Evolutionary conservation across 345 rosid species (phyloP).

Genomic region (Salix caprea): DNA sequence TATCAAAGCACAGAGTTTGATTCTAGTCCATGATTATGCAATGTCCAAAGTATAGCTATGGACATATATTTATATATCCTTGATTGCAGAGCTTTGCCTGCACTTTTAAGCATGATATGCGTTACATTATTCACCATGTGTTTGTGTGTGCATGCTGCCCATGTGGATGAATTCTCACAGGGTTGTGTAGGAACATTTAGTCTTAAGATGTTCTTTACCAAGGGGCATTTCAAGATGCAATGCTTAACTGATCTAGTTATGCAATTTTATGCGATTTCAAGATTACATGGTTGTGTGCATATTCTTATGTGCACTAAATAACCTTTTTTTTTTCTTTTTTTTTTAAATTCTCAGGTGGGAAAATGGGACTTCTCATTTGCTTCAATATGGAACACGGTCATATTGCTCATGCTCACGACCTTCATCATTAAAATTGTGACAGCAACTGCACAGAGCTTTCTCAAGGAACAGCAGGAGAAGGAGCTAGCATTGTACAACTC

Average conservation of each 20-base stretch:
- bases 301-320: neutral
- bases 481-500: constrained; percentile 26
- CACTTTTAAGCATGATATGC: neutral
- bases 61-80: neutral
- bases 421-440: constrained; percentile 73
- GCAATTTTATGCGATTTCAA: neutral
- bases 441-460: constrained; percentile 68
- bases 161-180: neutral
- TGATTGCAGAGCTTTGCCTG: neutral
- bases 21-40: neutral
- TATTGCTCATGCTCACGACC: constrained; percentile 92
- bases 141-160: neutral
- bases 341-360: constrained; percentile 40
- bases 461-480: constrained; percentile 67
- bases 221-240: neutral
- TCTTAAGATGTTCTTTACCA: neutral
- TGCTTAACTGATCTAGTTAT: neutral
- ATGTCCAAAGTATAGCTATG: neutral
- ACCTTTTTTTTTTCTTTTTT: neutral
- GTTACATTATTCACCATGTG: neutral
- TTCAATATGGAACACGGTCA: constrained; percentile 75
- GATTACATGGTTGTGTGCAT: neutral
- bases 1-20: neutral
- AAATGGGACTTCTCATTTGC: constrained; percentile 83
- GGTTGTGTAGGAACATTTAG: neutral